Percentiles rank a stretch among this genome's conserved stretches.
Evolutionary conservation across 75 land plant genomes (phyloP).

Genomic region (Pinus albicaulis): DNA sequence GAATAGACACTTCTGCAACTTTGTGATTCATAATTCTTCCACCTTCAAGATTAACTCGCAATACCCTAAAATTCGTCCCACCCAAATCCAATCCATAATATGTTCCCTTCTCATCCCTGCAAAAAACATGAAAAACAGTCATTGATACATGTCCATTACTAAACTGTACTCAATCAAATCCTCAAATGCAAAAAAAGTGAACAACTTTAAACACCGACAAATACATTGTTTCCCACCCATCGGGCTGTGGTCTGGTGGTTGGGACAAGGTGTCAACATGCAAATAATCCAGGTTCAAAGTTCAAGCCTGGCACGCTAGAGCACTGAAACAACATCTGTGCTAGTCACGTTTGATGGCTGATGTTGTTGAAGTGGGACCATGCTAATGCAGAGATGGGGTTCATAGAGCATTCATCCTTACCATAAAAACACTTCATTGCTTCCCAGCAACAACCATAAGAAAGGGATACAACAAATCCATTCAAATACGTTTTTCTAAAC

Average conservation of each 20-base stretch:
- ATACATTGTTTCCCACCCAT: neutral
- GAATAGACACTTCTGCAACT: conserved; percentile 57
- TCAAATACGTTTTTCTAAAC: too few relatives aligned
- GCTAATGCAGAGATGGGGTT: neutral
- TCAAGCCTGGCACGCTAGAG: neutral
- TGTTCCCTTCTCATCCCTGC: conserved; percentile 58
- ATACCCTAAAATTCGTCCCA: conserved; percentile 85
- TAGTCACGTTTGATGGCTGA: neutral
- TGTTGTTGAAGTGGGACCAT: neutral
- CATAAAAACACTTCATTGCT: too few relatives aligned
- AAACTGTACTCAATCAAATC: too few relatives aligned
- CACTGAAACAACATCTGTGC: neutral
- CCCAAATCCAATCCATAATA: conserved; percentile 90
- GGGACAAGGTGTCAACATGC: neutral
- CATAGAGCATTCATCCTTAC: too few relatives aligned
- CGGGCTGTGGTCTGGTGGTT: neutral
- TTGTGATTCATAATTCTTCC: conserved; percentile 32
- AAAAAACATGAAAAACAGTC: neutral
- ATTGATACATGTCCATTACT: too few relatives aligned
- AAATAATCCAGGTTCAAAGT: neutral
- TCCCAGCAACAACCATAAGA: too few relatives aligned
- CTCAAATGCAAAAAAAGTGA: too few relatives aligned
- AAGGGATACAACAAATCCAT: too few relatives aligned
- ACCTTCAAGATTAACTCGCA: conserved; percentile 74
- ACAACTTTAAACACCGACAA: too few relatives aligned